Evolutionary conservation across 768 basidiomycete species (phyloP).

Genomic region (Serendipita sp.): DNA sequence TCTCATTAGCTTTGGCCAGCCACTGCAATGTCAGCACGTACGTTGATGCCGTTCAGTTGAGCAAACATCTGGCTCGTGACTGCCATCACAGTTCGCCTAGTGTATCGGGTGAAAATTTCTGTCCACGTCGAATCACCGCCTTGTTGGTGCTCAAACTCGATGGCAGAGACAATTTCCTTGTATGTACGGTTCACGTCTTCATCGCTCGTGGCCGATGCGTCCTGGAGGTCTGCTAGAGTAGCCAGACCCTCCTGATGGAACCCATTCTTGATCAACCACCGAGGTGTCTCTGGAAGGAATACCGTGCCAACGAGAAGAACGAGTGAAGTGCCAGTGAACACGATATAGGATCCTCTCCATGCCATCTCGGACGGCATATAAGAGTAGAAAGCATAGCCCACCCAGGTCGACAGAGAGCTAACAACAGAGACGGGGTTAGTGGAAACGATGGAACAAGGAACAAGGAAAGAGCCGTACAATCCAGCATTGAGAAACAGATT

Average conservation of each 20-base stretch:
- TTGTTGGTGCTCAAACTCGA: constrained; percentile 2
- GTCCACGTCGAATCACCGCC: constrained; percentile 12
- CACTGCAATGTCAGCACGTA: not conserved
- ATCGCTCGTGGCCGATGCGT: not conserved
- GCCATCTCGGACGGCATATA: constrained; percentile 7
- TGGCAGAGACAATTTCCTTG: constrained; percentile 6
- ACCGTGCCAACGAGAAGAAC: constrained; percentile 1
- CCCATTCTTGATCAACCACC: constrained; percentile 10
- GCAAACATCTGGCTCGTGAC: constrained; percentile 6
- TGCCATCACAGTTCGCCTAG: constrained; percentile 7
- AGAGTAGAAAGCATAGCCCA: constrained; percentile 21
- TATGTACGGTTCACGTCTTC: constrained; percentile 5
- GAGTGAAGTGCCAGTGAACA: not conserved
- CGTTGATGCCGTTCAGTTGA: not conserved
- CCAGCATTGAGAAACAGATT: constrained; percentile 32
- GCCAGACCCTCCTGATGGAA: constrained; percentile 6
- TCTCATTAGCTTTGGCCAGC: not conserved
- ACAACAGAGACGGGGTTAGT: not conserved
- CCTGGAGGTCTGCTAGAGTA: constrained; percentile 8
- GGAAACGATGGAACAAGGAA: not conserved
- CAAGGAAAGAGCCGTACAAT: not conserved
- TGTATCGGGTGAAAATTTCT: constrained; percentile 4
- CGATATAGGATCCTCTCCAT: constrained; percentile 7
- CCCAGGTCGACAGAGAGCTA: constrained; percentile 6
- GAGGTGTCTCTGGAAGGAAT: constrained; percentile 24